Conservation (phyloP, 371 early-diverging fungal genomes). For the Coemansia sp. region DNA sequence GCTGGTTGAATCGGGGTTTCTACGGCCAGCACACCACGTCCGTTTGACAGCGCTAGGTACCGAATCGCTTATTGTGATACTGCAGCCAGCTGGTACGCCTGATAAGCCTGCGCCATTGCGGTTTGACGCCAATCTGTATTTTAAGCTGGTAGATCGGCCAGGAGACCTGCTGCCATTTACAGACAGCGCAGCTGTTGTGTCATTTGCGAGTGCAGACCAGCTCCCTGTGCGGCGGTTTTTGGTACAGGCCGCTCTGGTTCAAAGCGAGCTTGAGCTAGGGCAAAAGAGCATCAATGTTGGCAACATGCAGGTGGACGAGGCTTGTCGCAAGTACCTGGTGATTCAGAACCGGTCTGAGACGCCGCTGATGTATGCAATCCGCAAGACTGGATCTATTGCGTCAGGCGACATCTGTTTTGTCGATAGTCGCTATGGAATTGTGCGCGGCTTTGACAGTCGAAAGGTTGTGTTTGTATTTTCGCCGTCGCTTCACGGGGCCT, state of each 20-base stretch:
- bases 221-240: slow-evolving; percentile 96
- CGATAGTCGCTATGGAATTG: slow-evolving; percentile 75
- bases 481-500: slow-evolving; percentile 85
- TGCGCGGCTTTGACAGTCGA: slow-evolving; percentile 87
- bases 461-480: slow-evolving; percentile 92
- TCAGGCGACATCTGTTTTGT: slow-evolving; percentile 85
- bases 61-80: slow-evolving; percentile 74
- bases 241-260: slow-evolving; percentile 78
- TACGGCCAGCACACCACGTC: slow-evolving; percentile 66
- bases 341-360: slow-evolving; percentile 90
- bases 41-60: slow-evolving; percentile 72
- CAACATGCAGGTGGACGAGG: slow-evolving; percentile 81
- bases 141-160: slow-evolving; percentile 40
- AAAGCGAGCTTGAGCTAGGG: slow-evolving; percentile 89
- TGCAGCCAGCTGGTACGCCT: slow-evolving; percentile 61
- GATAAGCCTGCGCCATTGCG: slow-evolving; percentile 18
- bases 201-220: slow-evolving; percentile 36
- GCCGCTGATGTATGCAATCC: slow-evolving; percentile 86
- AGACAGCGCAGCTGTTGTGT: slow-evolving; percentile 6
- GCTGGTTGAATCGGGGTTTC: slow-evolving; percentile 67
- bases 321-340: slow-evolving; percentile 83
- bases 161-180: slow-evolving; percentile 27
- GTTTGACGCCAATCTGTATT: slow-evolving; percentile 50
- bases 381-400: slow-evolving; percentile 94
- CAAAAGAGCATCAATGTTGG: slow-evolving; percentile 98